Conservation (phyloP, 208 protist genomes). For the Trypanosoma rangeli region DNA sequence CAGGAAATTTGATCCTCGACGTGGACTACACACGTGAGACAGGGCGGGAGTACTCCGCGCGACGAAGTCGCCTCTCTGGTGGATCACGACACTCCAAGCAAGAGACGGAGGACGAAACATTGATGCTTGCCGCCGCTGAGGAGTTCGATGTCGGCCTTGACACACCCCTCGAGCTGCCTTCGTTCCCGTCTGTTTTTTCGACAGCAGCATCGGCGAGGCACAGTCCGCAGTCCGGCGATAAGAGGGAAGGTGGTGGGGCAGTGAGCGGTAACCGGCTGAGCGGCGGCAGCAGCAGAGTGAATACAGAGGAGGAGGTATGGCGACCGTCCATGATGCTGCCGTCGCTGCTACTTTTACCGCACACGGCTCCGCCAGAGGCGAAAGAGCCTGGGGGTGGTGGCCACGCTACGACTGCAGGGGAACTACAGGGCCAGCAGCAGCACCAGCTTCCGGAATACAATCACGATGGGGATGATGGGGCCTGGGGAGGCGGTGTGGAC, state of each 20-base stretch:
- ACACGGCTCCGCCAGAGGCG: constrained; percentile 18
- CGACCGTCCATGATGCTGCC: constrained; percentile 32
- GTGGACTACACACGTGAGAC: constrained; percentile 67
- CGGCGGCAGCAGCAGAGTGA: neutral
- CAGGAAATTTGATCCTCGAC: constrained; percentile 85
- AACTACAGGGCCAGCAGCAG: neutral
- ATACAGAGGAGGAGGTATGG: constrained; percentile 7
- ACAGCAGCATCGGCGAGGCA: neutral
- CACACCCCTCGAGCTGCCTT: neutral
- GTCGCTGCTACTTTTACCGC: constrained; percentile 48
- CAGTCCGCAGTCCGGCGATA: constrained; percentile 6
- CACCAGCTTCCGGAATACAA: constrained; percentile 9
- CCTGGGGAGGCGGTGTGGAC: constrained; percentile 30
- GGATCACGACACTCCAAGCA: constrained; percentile 1
- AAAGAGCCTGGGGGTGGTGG: neutral
- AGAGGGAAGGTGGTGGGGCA: neutral
- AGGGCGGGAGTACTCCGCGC: constrained; percentile 27
- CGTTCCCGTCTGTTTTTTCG: constrained; percentile 6
- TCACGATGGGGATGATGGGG: constrained; percentile 21
- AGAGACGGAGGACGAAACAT: constrained; percentile 4
- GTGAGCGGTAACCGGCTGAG: constrained; percentile 12
- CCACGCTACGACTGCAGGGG: neutral
- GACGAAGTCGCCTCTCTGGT: constrained; percentile 5
- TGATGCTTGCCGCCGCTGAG: neutral
- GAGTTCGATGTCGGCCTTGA: constrained; percentile 18